Conservation (phyloP, 2,329 filamentous ascomycete genomes). For the Cytospora mali region DNA sequence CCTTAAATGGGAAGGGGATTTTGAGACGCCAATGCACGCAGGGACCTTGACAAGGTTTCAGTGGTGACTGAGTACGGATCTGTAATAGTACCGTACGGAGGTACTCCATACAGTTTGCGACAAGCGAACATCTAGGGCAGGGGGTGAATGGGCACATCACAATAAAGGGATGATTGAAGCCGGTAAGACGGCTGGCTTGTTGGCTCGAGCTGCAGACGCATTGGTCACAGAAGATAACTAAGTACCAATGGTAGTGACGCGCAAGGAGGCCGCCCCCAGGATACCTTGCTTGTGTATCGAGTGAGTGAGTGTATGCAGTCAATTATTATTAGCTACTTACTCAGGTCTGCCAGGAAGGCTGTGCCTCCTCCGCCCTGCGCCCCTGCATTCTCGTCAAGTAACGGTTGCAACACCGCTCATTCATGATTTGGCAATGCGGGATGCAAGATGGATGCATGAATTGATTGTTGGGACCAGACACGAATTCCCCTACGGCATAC, state of each 20-base stretch:
- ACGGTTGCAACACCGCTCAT: not conserved
- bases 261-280: too few relatives aligned
- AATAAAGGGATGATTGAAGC: not conserved
- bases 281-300: too few relatives aligned
- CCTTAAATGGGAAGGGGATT: conserved; percentile 13
- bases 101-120: not conserved
- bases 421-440: not conserved
- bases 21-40: conserved; percentile 4
- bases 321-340: too few relatives aligned
- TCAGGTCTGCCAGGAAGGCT: not conserved
- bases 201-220: not conserved
- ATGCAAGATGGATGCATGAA: too few relatives aligned
- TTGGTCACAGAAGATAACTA: not conserved
- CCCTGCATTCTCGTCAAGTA: not conserved
- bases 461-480: not conserved
- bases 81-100: too few relatives aligned
- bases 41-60: conserved; percentile 22
- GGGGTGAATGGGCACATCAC: not conserved
- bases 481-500: not conserved
- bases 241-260: too few relatives aligned
- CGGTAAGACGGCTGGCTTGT: not conserved
- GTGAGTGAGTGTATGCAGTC: too few relatives aligned
- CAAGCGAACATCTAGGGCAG: not conserved
- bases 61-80: not conserved
- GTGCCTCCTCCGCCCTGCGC: conserved; percentile 8